Conservation (phyloP, 2,329 filamentous ascomycete species). For the Blastomyces silverae region DNA sequence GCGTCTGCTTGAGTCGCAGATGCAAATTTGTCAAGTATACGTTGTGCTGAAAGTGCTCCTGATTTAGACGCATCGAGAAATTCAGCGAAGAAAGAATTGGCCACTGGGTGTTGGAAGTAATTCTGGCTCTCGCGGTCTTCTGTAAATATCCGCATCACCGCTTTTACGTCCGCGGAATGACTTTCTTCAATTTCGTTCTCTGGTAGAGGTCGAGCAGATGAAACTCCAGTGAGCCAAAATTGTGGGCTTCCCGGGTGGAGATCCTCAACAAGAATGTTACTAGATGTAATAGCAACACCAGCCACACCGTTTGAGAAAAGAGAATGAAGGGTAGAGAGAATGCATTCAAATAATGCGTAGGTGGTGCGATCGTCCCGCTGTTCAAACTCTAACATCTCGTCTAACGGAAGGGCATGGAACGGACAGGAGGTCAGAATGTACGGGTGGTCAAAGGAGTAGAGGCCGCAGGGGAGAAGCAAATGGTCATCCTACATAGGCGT, state of each 20-base stretch:
- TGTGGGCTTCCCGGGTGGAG: neutral
- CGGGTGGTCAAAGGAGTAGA: conserved; percentile 4
- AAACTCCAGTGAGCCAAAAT: conserved; percentile 9
- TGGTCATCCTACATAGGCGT: too few species aligned
- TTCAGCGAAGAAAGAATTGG: neutral
- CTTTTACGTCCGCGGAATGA: conserved; percentile 2
- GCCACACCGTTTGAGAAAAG: neutral
- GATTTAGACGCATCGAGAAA: neutral
- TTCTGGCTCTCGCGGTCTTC: neutral
- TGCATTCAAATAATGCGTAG: neutral
- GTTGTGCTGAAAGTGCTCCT: neutral
- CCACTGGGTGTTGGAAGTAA: conserved; percentile 4
- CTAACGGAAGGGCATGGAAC: neutral
- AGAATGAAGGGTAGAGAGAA: conserved; percentile 7
- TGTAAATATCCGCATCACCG: conserved; percentile 3
- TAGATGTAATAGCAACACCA: neutral
- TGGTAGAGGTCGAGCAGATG: conserved; percentile 6
- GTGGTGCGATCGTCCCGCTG: conserved; percentile 1
- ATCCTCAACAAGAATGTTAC: conserved; percentile 1
- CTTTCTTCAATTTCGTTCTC: conserved; percentile 7
- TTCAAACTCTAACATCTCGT: neutral
- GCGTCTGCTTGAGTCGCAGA: neutral
- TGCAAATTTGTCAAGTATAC: conserved; percentile 10
- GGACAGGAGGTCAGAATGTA: conserved; percentile 11
- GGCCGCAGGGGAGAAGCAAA: neutral